Percentiles rank a stretch among this genome's conserved stretches.
Conservation (phyloP, 2,329 filamentous ascomycete species). For the Aphanoascus verrucosus region DNA sequence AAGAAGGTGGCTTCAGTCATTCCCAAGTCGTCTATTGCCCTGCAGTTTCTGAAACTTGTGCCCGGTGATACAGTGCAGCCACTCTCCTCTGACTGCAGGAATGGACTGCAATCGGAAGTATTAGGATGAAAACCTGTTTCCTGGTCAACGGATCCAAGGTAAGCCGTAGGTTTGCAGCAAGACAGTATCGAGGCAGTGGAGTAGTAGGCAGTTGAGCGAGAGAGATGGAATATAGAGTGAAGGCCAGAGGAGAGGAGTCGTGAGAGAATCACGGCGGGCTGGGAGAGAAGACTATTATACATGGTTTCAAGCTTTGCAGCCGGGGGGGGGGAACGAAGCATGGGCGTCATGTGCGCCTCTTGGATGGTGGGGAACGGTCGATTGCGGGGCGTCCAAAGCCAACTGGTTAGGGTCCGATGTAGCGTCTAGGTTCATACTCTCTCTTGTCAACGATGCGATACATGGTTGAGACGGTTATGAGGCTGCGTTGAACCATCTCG, state of each 20-base stretch:
- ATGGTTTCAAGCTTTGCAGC: background rate
- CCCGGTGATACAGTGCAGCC: background rate
- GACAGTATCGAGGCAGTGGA: slow-evolving; percentile 11
- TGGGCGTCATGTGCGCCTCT: slow-evolving; percentile 3
- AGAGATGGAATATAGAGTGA: background rate
- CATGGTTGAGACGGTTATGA: too few species aligned
- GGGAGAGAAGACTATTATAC: slow-evolving; percentile 5
- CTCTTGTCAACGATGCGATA: background rate
- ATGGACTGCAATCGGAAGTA: background rate
- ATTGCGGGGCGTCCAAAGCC: slow-evolving; percentile 5
- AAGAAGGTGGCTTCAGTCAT: slow-evolving; percentile 6
- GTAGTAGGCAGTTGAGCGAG: background rate
- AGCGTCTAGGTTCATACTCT: background rate
- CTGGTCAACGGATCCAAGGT: background rate
- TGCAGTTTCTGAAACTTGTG: background rate
- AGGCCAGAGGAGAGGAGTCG: slow-evolving; percentile 7
- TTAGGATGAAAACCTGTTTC: slow-evolving; percentile 8
- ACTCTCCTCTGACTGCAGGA: background rate
- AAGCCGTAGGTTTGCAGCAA: slow-evolving; percentile 2
- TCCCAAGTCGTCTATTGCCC: slow-evolving; percentile 3
- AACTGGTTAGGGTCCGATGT: slow-evolving; percentile 1
- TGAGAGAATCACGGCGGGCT: slow-evolving; percentile 12
- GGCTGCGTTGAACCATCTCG: too few species aligned
- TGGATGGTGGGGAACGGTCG: slow-evolving; percentile 1
- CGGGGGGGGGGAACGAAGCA: background rate